Conservation (phyloP, 495 filamentous ascomycete species). For the Stereocaulon alpinum region DNA sequence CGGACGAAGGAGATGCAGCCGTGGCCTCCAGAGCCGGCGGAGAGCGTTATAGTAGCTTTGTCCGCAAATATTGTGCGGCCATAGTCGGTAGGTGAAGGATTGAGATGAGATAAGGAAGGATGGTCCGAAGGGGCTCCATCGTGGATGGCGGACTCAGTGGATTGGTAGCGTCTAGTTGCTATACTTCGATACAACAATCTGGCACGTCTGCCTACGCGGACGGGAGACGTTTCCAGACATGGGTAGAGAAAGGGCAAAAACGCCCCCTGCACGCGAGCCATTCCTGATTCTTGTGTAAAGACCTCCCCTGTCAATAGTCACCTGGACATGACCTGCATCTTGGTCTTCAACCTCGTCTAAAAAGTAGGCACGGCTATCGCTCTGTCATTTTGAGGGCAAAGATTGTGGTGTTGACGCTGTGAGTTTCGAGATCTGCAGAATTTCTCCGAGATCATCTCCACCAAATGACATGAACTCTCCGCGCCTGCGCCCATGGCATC, state of each 20-base stretch:
- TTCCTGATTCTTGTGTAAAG: not conserved
- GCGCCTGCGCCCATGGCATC: slow-evolving; percentile 16
- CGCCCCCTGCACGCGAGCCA: slow-evolving; percentile 26
- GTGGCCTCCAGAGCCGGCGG: slow-evolving; percentile 72
- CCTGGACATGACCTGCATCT: not conserved
- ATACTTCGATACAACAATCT: slow-evolving; percentile 17
- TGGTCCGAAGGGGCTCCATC: slow-evolving; percentile 21
- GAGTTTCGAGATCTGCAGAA: not conserved
- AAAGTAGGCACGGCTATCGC: not conserved
- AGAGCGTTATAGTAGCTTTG: slow-evolving; percentile 62
- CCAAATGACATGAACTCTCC: slow-evolving; percentile 14
- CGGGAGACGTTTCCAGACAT: slow-evolving; percentile 32
- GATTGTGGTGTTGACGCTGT: no score
- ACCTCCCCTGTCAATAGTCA: not conserved
- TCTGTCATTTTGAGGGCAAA: no score
- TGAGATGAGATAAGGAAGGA: slow-evolving; percentile 48
- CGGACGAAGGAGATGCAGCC: slow-evolving; percentile 90
- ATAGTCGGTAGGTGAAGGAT: slow-evolving; percentile 74
- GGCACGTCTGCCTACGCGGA: slow-evolving; percentile 26
- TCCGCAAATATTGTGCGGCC: slow-evolving; percentile 74
- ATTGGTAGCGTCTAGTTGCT: slow-evolving; percentile 24
- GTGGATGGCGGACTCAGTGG: slow-evolving; percentile 23
- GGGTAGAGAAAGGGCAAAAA: slow-evolving; percentile 61
- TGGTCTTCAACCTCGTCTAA: not conserved
- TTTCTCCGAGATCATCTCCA: not conserved